These are phyloP conservation scores for Fabrea salina DNA, from an alignment of 169 alveolate species.

Conservation along the genomic window DNA sequence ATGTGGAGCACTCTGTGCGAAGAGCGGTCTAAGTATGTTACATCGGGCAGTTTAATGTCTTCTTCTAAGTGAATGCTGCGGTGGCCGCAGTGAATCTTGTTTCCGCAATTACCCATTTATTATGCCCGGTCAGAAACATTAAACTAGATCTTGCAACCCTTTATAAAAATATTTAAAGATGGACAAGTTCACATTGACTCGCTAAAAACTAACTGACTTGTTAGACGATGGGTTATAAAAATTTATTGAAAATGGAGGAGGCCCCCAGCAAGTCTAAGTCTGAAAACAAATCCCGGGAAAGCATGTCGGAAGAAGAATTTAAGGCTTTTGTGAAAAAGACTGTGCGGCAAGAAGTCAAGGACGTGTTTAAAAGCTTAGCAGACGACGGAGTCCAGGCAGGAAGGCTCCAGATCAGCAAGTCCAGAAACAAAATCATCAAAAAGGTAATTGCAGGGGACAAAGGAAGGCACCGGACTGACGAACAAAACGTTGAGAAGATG, in stretches of 20 bases:
- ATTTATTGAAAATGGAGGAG: too few species aligned
- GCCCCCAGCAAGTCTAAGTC: too few species aligned
- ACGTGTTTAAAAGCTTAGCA: constrained; percentile 2
- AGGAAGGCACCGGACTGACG: constrained; percentile 30
- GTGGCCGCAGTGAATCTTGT: too few species aligned
- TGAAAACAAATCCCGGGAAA: constrained; percentile 12
- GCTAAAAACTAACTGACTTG: too few species aligned
- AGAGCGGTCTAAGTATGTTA: background rate
- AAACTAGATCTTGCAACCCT: too few species aligned
- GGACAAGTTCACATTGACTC: too few species aligned
- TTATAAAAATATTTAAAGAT: too few species aligned
- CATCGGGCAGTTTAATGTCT: background rate
- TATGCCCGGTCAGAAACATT: too few species aligned
- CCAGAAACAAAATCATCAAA: constrained; percentile 7
- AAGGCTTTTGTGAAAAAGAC: background rate
- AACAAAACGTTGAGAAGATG: background rate
- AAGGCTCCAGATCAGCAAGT: background rate
- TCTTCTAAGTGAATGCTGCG: background rate
- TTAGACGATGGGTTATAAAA: too few species aligned
- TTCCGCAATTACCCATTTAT: too few species aligned
- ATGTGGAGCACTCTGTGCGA: background rate
- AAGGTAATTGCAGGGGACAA: constrained; percentile 28
- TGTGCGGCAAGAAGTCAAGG: constrained; percentile 21
- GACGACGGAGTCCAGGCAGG: constrained; percentile 32
- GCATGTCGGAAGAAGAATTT: background rate